These are phyloP conservation scores for Penicillium coffeae DNA, from an alignment of 495 filamentous ascomycete genomes.

Conservation along the genomic window DNA sequence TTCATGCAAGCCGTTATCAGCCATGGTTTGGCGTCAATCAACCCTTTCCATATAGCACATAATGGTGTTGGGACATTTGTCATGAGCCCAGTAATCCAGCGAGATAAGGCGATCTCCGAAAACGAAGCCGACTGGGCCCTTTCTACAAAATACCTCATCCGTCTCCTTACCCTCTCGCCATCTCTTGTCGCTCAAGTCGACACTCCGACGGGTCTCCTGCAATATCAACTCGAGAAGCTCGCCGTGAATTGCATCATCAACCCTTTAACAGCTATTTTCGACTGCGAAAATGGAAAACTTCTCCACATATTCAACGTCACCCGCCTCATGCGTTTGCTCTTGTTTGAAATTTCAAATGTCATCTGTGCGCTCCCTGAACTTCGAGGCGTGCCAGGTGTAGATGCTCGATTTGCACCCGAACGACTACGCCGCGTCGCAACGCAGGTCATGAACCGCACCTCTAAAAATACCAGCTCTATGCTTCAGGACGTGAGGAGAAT, in stretches of 20 bases:
- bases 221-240: constrained; percentile 73
- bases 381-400: constrained; percentile 54
- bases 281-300: constrained; percentile 70
- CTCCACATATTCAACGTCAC: constrained; percentile 56
- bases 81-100: constrained; percentile 50
- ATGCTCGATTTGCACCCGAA: constrained; percentile 51
- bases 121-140: constrained; percentile 35
- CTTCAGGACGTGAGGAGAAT: constrained; percentile 65
- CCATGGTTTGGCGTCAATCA: constrained; percentile 55
- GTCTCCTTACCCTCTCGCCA: constrained; percentile 48
- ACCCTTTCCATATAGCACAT: constrained; percentile 60
- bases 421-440: constrained; percentile 54
- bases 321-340: constrained; percentile 56
- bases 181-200: constrained; percentile 46
- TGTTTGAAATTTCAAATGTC: constrained; percentile 62
- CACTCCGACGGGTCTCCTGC: constrained; percentile 37
- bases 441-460: constrained; percentile 56
- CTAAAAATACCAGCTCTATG: constrained; percentile 73
- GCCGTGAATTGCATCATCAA: constrained; percentile 78
- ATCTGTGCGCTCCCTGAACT: constrained; percentile 66
- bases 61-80: constrained; percentile 58
- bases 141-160: constrained; percentile 45
- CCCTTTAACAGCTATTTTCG: constrained; percentile 70
- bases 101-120: constrained; percentile 7
- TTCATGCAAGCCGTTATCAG: constrained; percentile 73